phyloP scores from a whole-genome alignment of 257 asterid genomes.

The Coffea eugenioides region DNA sequence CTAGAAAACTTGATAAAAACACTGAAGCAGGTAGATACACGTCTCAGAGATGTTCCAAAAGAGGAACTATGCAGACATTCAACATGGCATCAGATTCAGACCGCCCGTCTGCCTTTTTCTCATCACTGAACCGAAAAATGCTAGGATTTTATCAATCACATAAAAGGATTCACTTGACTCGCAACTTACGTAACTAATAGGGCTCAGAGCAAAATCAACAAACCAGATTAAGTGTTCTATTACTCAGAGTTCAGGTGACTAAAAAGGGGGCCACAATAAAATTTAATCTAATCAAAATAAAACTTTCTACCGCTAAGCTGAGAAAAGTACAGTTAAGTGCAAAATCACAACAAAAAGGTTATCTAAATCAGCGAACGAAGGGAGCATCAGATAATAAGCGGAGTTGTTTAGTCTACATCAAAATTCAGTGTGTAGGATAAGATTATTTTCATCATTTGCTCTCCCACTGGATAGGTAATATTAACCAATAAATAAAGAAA shows the following conservation, averaged over 20 bases:
- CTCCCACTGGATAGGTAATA: neutral
- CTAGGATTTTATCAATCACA: neutral
- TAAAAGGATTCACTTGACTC: neutral
- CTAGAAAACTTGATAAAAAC: no score
- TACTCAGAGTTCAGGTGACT: no score
- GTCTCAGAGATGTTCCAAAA: constrained; percentile 42
- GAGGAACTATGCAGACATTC: constrained; percentile 75
- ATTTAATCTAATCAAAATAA: neutral
- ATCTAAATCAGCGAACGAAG: no score
- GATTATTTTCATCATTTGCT: constrained; percentile 26
- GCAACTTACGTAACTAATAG: neutral
- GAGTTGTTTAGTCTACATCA: constrained; percentile 24
- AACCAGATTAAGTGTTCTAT: neutral
- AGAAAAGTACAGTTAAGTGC: neutral
- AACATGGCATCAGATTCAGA: constrained; percentile 86
- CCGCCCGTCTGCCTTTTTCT: constrained; percentile 81
- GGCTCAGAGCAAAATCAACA: neutral
- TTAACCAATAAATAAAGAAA: neutral
- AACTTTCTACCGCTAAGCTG: neutral
- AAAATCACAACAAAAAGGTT: neutral
- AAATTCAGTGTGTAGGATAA: constrained; percentile 26
- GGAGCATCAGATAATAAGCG: constrained; percentile 31
- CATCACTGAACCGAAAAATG: constrained; percentile 40
- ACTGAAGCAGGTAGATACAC: no score
- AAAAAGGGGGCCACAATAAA: neutral